These are phyloP conservation scores for Triadica sebifera DNA, from an alignment of 345 rosid genomes.

Conservation along the genomic window DNA sequence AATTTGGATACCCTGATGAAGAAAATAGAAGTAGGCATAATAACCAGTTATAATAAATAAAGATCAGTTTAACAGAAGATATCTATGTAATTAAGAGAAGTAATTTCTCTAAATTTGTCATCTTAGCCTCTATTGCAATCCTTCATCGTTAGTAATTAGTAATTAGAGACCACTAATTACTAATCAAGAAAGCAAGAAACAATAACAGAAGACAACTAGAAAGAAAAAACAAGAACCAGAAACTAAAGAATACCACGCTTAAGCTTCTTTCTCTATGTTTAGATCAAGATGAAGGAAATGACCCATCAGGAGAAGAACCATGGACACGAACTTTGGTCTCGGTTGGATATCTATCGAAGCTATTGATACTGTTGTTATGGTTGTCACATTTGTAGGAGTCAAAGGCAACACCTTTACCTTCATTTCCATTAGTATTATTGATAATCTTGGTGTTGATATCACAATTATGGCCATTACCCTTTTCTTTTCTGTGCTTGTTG, in stretches of 20 bases:
- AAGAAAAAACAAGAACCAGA: neutral
- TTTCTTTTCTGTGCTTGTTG: slow-evolving; percentile 53
- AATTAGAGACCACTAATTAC: slow-evolving; percentile 16
- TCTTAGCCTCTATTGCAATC: slow-evolving; percentile 15
- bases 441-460: slow-evolving; percentile 10
- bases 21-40: neutral
- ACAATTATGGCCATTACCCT: slow-evolving; percentile 16
- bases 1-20: neutral
- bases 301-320: slow-evolving; percentile 20
- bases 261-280: neutral
- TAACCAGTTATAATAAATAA: slow-evolving; percentile 5
- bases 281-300: slow-evolving; percentile 18
- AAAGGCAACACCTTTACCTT: slow-evolving; percentile 2
- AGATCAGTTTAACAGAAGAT: slow-evolving; percentile 13
- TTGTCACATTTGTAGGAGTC: neutral
- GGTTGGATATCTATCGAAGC: slow-evolving; percentile 1
- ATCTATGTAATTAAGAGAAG: slow-evolving; percentile 5
- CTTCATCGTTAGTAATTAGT: slow-evolving; percentile 10
- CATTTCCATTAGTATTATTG: neutral
- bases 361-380: neutral
- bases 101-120: slow-evolving; percentile 16
- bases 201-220: neutral
- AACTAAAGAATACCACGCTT: neutral
- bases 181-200: slow-evolving; percentile 3
- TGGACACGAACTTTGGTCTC: slow-evolving; percentile 20